phyloP scores from a whole-genome alignment of 768 basidiomycete species.

The Agaricus bisporus region DNA sequence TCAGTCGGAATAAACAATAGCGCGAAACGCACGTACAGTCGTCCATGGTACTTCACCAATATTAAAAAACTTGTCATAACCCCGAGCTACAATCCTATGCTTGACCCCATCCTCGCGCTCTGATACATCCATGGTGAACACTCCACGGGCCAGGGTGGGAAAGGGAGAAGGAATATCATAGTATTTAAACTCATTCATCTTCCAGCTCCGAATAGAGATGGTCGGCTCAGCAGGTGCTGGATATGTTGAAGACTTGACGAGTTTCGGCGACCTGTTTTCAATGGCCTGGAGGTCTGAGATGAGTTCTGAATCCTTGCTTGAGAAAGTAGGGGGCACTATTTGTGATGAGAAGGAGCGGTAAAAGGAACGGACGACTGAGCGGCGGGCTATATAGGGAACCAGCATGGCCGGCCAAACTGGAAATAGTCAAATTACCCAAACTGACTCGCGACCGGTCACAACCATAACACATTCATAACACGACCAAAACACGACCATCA shows the following conservation, averaged over 20 bases:
- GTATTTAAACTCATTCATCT: slow-evolving; percentile 97
- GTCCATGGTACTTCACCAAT: slow-evolving; percentile 96
- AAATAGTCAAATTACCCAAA: too few species aligned
- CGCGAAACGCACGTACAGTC: slow-evolving; percentile 46
- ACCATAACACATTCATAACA: too few species aligned
- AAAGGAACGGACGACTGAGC: not conserved
- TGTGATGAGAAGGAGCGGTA: not conserved
- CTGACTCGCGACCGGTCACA: too few species aligned
- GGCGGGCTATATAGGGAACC: not conserved
- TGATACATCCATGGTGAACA: slow-evolving; percentile 63
- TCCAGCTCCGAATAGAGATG: slow-evolving; percentile 77
- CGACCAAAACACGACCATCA: too few species aligned
- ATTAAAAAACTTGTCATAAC: slow-evolving; percentile 99
- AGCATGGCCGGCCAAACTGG: not conserved
- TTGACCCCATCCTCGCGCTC: slow-evolving; percentile 15
- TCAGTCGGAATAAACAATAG: slow-evolving; percentile 3
- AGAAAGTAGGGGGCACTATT: slow-evolving; percentile 15
- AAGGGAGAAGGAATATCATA: slow-evolving; percentile 86
- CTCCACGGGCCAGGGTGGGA: slow-evolving; percentile 88
- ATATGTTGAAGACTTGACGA: slow-evolving; percentile 56
- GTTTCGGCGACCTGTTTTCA: slow-evolving; percentile 52
- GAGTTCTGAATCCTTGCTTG: slow-evolving; percentile 49
- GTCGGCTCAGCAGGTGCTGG: slow-evolving; percentile 48
- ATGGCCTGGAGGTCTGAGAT: slow-evolving; percentile 47
- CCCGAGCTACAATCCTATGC: slow-evolving; percentile 73